phyloP scores from a whole-genome alignment of 164 flowering plant genomes.

The Annona cherimola region DNA sequence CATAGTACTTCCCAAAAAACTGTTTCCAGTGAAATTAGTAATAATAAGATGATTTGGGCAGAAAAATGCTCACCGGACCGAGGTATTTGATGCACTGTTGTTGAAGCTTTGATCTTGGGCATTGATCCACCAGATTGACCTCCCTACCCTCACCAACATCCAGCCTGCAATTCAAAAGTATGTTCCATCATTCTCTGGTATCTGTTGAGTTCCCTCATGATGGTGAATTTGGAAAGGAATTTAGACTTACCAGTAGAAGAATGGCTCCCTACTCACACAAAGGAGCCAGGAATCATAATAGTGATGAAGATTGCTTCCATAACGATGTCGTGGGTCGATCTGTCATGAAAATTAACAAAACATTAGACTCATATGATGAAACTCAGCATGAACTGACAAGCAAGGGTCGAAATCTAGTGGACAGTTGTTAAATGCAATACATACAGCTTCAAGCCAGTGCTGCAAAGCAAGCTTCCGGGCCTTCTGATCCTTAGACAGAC shows the following conservation, averaged over 20 bases:
- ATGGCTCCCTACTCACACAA: slow-evolving; percentile 76
- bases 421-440: slow-evolving; percentile 13
- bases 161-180: slow-evolving; percentile 42
- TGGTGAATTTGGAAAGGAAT: neutral
- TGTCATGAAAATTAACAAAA: slow-evolving; percentile 20
- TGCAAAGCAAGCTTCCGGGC: slow-evolving; percentile 90
- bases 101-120: slow-evolving; percentile 71
- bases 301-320: slow-evolving; percentile 91
- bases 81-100: slow-evolving; percentile 95
- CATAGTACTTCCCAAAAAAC: neutral
- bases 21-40: neutral
- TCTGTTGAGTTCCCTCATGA: neutral
- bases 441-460: slow-evolving; percentile 98
- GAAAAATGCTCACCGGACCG: slow-evolving; percentile 56
- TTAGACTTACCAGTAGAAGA: slow-evolving; percentile 81
- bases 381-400: slow-evolving; percentile 1
- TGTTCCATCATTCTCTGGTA: neutral
- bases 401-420: neutral
- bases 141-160: slow-evolving; percentile 92
- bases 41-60: neutral
- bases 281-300: slow-evolving; percentile 83
- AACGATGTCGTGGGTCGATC: slow-evolving; percentile 98
- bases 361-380: neutral
- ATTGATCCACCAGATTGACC: slow-evolving; percentile 62
- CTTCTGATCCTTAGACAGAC: slow-evolving; percentile 80